Base-by-base conservation (phyloP, 495 filamentous ascomycete genomes). In the Penicillium riverlandense region DNA sequence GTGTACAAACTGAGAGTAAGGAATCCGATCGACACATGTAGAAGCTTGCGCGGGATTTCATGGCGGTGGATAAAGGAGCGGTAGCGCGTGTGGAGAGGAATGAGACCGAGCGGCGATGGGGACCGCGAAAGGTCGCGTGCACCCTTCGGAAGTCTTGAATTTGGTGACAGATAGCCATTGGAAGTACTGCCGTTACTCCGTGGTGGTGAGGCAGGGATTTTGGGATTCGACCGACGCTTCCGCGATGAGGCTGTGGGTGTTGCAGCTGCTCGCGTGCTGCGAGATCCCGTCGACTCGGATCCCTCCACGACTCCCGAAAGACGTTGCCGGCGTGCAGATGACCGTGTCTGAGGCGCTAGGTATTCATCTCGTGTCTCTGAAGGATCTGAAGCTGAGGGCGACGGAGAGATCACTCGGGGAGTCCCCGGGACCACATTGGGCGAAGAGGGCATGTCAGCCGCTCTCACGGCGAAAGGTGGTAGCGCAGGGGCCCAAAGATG, bases 21-120 rank as follows among this genome's bases (percentile, higher is more conserved):
- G 69, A 97, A 97, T 37, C 92, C 92, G 66, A 99, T 97, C 31
- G 88, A 95, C 43, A 97, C 87, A 63, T 99, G 74, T 6, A 70
- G 58, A 13, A 66, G 66, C 40, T 70, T 74, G 35, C 65, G 67
- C 2, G 65, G 66, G 34, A 73, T 74, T 45, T 70, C 75, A 51
- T 72, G 71, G 28, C 72, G 70, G 50, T 75, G 73, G 43, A 74
- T 69, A 42, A 78, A 73, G 45, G 48, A 54, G 50, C 74, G 62
- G 58, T 76, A 66, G 47, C 68, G 53, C 27, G 71, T 72, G 59
- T 99, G 92, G 53, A 97, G 90, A 15, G 92, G 92, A 47, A 99
- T 99, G 6, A 99, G 77, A 13, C 94, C 92, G 11, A 98, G 75
- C 5, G 92, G 92, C 44, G 84, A 89, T 2, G 92, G 92, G 43